phyloP scores from a whole-genome alignment of 805 yeast species.

The Metschnikowia gelsemii region DNA sequence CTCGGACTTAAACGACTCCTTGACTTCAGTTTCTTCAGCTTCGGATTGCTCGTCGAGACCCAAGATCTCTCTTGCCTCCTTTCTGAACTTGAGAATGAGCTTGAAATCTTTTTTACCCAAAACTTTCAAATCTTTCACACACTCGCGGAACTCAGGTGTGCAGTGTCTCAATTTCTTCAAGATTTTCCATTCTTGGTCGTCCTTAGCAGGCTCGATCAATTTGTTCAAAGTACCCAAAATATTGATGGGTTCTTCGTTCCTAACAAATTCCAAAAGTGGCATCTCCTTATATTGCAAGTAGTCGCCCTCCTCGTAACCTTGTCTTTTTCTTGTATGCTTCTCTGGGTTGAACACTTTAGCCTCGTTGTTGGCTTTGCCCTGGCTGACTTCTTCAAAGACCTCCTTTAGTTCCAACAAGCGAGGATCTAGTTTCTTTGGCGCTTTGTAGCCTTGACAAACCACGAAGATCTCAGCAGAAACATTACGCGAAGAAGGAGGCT shows the following conservation, averaged over 20 bases:
- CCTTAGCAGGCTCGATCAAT: conserved; percentile 55
- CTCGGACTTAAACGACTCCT: conserved; percentile 73
- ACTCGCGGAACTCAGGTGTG: conserved; percentile 73
- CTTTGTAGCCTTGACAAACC: conserved; percentile 92
- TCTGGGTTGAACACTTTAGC: conserved; percentile 95
- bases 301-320: conserved; percentile 97
- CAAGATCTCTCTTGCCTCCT: conserved; percentile 73
- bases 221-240: conserved; percentile 71
- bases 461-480: conserved; percentile 99
- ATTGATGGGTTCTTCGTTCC: conserved; percentile 78
- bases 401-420: conserved; percentile 86
- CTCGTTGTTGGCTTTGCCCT: conserved; percentile 70
- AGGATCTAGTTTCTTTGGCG: conserved; percentile 94
- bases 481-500: conserved; percentile 98
- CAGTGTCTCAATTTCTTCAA: conserved; percentile 73
- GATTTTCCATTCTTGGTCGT: conserved; percentile 68
- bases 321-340: conserved; percentile 82
- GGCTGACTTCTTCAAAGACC: conserved; percentile 86
- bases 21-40: conserved; percentile 47
- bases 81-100: conserved; percentile 80
- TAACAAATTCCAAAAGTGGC: conserved; percentile 78
- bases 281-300: conserved; percentile 65
- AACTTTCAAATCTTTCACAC: conserved; percentile 88
- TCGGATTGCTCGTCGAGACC: conserved; percentile 64
- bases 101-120: conserved; percentile 94